Base-by-base conservation (phyloP, 768 basidiomycete genomes). In the Candolleomyces eurysporus region DNA sequence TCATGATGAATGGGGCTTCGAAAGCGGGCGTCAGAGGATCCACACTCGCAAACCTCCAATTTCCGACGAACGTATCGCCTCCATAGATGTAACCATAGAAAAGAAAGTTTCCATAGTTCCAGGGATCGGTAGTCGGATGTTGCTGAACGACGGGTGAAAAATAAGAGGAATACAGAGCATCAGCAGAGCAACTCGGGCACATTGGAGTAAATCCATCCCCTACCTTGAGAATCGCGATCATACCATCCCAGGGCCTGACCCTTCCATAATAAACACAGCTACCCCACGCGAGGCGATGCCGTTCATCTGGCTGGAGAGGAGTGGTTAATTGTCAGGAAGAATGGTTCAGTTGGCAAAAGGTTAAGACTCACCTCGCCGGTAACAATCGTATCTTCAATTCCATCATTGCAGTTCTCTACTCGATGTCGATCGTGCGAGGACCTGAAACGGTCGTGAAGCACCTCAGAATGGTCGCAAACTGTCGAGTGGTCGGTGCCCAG, bases 31-130 rank as follows among this genome's bases (percentile, higher is more conserved):
- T 36, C 16, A 42, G 17, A 22, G 61, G 55, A 19, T 61, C 61
- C 19, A 49, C 48, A 48, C 68, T 70, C 48, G 79, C 80, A 66
- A 76, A 75, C 55, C 91, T 79, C 91, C 90, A 91, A 60, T 85
- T 87, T 3, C 91, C 91, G 17, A 89, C 88, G 61, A 92, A 81
- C 58, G 81, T 89, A 61, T 81, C 72, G 7, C 81, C 83, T 0
- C 84, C 89, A 4, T 87, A 79, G 48, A 92, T 63, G 68, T 91
- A 92, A 6, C 91, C 91, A 42, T 85, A 89, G 65, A 92, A 86
- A 43, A 91, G 78, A 66, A 76, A 51, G 31, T 57, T 56, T 36
- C 32, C 54, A 17, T 45, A 21, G 26, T 19, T 21, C n/a, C 60
- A 26, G 8, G 52, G 13, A 19, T 48, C 39, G 22, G 13, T 30